Conservation (phyloP, 345 rosid species). For the Gossypium stocksii region DNA sequence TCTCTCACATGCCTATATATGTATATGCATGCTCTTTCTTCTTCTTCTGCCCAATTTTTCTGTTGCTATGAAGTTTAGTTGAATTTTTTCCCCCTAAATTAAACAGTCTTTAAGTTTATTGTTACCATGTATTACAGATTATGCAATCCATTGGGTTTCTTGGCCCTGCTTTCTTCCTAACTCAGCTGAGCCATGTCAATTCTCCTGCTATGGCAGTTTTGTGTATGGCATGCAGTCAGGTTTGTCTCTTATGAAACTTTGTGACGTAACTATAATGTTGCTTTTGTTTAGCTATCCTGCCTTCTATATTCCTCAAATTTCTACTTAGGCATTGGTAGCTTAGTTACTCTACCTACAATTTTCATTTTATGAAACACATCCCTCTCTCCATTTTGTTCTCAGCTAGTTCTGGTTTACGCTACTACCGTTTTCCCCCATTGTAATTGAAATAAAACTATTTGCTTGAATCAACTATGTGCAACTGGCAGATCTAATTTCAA, state of each 20-base stretch:
- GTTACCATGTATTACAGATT: slow-evolving; percentile 41
- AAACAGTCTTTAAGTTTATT: neutral
- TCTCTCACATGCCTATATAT: neutral
- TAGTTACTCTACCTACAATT: neutral
- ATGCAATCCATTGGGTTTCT: slow-evolving; percentile 97
- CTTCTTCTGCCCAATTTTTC: neutral
- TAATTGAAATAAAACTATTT: neutral
- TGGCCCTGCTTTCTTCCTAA: slow-evolving; percentile 93
- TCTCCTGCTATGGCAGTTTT: slow-evolving; percentile 84
- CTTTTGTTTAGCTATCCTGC: neutral
- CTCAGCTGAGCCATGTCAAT: slow-evolving; percentile 84
- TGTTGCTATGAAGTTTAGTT: neutral
- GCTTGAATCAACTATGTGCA: neutral
- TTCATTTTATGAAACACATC: neutral
- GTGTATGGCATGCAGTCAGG: slow-evolving; percentile 96
- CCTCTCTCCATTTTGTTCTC: neutral
- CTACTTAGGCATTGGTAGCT: neutral
- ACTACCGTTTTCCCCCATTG: neutral
- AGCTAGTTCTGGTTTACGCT: neutral
- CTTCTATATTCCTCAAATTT: neutral
- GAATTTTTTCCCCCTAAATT: neutral
- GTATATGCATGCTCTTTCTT: neutral
- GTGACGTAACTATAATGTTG: neutral
- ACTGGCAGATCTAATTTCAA: neutral
- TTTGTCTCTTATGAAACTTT: slow-evolving; percentile 17